Conservation (phyloP, 805 yeast species). For the Pichia thaimueangensis region DNA sequence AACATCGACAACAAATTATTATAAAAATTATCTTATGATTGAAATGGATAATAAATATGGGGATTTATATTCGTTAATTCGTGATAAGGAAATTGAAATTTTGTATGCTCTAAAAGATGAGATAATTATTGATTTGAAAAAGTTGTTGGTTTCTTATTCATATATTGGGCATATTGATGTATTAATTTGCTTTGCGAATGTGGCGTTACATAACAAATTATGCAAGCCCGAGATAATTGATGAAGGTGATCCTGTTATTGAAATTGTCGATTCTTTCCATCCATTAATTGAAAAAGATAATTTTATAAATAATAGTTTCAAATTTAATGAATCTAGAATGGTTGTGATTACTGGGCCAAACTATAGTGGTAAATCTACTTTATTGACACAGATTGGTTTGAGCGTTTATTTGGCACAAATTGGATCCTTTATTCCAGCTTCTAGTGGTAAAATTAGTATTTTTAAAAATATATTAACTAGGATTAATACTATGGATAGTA, state of each 20-base stretch:
- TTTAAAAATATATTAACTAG: slow-evolving; percentile 39
- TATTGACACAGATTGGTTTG: slow-evolving; percentile 41
- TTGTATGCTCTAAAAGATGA: slow-evolving; percentile 26
- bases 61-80: slow-evolving; percentile 35
- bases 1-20: slow-evolving; percentile 33
- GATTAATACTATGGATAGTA: slow-evolving; percentile 35
- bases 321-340: slow-evolving; percentile 18
- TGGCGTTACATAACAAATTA: slow-evolving; percentile 25
- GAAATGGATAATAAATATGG: slow-evolving; percentile 35
- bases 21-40: slow-evolving; percentile 28
- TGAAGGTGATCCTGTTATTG: slow-evolving; percentile 1
- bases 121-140: slow-evolving; percentile 14
- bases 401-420: slow-evolving; percentile 45
- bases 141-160: slow-evolving; percentile 19
- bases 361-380: slow-evolving; percentile 48
- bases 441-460: slow-evolving; percentile 37
- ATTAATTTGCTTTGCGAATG: slow-evolving; percentile 29
- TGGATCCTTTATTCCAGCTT: slow-evolving; percentile 51
- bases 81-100: slow-evolving; percentile 38
- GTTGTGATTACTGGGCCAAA: slow-evolving; percentile 45
- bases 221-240: slow-evolving; percentile 29
- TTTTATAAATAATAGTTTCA: slow-evolving; percentile 37
- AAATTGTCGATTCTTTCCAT: slow-evolving; percentile 39
- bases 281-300: slow-evolving; percentile 24
- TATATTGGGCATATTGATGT: slow-evolving; percentile 34